phyloP scores from a whole-genome alignment of 768 basidiomycete species.

The Tulasnella sp. region DNA sequence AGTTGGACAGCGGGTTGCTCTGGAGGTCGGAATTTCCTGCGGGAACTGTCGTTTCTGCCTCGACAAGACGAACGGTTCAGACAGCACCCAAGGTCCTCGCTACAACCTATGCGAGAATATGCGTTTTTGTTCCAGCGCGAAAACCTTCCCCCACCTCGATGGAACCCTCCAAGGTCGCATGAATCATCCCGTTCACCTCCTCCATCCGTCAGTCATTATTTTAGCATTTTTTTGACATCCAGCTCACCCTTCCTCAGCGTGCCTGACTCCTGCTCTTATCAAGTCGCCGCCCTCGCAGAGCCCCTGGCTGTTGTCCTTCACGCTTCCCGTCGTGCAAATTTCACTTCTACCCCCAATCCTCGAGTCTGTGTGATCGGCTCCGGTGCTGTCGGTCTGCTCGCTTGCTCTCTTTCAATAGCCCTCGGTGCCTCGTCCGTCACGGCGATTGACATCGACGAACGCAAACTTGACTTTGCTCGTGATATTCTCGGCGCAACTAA shows the following conservation, averaged over 20 bases:
- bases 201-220: constrained; percentile 64
- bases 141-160: constrained; percentile 85
- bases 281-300: constrained; percentile 80
- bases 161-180: constrained; percentile 80
- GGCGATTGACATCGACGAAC: constrained; percentile 75
- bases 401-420: constrained; percentile 53
- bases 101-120: constrained; percentile 90
- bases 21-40: constrained; percentile 89
- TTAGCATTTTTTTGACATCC: background rate
- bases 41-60: constrained; percentile 55
- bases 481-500: constrained; percentile 20
- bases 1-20: constrained; percentile 79
- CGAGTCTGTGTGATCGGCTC: constrained; percentile 80
- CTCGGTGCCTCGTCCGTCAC: constrained; percentile 58
- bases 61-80: constrained; percentile 32
- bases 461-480: constrained; percentile 67
- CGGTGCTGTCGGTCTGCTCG: constrained; percentile 86
- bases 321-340: constrained; percentile 36
- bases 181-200: constrained; percentile 76
- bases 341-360: constrained; percentile 20
- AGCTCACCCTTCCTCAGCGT: constrained; percentile 34
- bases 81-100: constrained; percentile 26
- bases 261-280: constrained; percentile 61
- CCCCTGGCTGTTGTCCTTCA: constrained; percentile 84
- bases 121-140: constrained; percentile 82